Percentiles rank a stretch among this genome's conserved stretches.
Evolutionary conservation across 2,329 filamentous ascomycete species (phyloP).

Genomic region (Fusarium setosum): DNA sequence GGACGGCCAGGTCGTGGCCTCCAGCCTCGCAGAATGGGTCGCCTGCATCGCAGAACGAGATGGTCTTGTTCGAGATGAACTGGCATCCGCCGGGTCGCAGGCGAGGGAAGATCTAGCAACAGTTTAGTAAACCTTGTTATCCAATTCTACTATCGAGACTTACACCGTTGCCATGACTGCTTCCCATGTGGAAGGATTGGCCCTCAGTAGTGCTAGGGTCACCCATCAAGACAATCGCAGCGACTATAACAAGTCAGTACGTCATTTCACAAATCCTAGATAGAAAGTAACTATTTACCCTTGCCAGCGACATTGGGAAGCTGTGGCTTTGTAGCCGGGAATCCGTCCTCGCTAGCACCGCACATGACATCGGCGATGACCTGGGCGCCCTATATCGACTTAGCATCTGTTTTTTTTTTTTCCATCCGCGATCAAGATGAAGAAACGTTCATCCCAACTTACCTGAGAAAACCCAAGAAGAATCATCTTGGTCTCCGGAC

Average conservation of each 20-base stretch:
- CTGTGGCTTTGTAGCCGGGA: slow-evolving; percentile 29
- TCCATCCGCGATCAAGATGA: fast-evolving
- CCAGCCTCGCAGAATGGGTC: slow-evolving; percentile 37
- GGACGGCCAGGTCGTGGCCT: slow-evolving; percentile 24
- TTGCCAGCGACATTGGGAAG: slow-evolving; percentile 9
- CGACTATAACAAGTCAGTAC: slow-evolving; percentile 7
- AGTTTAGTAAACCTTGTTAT: background rate
- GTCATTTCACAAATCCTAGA: background rate
- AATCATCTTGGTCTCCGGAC: slow-evolving; percentile 35
- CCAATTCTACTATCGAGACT: background rate
- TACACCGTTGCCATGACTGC: slow-evolving; percentile 30
- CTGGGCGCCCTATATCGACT: slow-evolving; percentile 31
- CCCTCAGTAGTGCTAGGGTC: slow-evolving; percentile 36
- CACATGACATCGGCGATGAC: slow-evolving; percentile 37
- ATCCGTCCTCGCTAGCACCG: slow-evolving; percentile 33
- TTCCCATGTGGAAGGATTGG: slow-evolving; percentile 32
- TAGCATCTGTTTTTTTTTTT: background rate
- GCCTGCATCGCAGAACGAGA: slow-evolving; percentile 34
- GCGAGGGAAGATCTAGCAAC: slow-evolving; percentile 30
- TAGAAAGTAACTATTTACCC: background rate
- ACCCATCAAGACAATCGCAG: slow-evolving; percentile 37
- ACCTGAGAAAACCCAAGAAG: slow-evolving; percentile 39
- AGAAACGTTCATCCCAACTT: background rate
- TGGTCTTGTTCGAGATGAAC: slow-evolving; percentile 11
- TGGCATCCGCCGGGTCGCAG: slow-evolving; percentile 23